phyloP scores from a whole-genome alignment of 2,329 filamentous ascomycete genomes.

The Aspergillus sclerotialis region DNA sequence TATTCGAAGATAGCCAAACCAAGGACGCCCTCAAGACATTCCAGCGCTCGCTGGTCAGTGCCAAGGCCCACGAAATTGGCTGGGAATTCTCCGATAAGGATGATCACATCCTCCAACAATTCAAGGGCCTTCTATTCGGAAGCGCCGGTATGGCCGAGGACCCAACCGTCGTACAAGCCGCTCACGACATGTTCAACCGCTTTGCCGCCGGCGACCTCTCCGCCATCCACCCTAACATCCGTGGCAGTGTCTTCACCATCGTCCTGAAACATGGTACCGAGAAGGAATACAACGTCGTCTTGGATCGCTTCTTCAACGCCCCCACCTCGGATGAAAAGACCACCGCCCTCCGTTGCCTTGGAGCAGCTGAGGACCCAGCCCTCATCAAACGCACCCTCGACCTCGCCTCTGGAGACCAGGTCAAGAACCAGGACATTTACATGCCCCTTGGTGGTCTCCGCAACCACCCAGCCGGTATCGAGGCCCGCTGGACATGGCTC shows the following conservation, averaged over 20 bases:
- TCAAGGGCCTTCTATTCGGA: slow-evolving; percentile 87
- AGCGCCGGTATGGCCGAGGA: slow-evolving; percentile 76
- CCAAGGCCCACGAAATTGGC: slow-evolving; percentile 77
- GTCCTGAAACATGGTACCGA: slow-evolving; percentile 76
- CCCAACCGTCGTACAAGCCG: slow-evolving; percentile 66
- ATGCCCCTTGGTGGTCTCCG: slow-evolving; percentile 76
- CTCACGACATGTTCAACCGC: slow-evolving; percentile 84
- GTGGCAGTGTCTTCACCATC: slow-evolving; percentile 79
- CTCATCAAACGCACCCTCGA: slow-evolving; percentile 75
- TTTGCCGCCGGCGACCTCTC: slow-evolving; percentile 70
- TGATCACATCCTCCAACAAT: slow-evolving; percentile 85
- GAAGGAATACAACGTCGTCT: slow-evolving; percentile 73
- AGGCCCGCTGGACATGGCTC: slow-evolving; percentile 76
- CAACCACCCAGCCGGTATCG: slow-evolving; percentile 67
- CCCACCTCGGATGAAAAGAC: slow-evolving; percentile 83
- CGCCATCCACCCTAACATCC: slow-evolving; percentile 87
- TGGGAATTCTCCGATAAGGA: slow-evolving; percentile 83
- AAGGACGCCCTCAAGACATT: slow-evolving; percentile 76
- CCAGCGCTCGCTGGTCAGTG: slow-evolving; percentile 67
- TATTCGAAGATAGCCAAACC: slow-evolving; percentile 68
- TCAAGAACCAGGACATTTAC: slow-evolving; percentile 93
- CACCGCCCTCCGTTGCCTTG: slow-evolving; percentile 76
- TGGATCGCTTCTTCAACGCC: slow-evolving; percentile 68
- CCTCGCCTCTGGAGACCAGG: slow-evolving; percentile 68
- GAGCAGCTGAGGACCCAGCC: slow-evolving; percentile 67